phyloP scores from a whole-genome alignment of 768 basidiomycete genomes.

The Auricularia cornea region DNA sequence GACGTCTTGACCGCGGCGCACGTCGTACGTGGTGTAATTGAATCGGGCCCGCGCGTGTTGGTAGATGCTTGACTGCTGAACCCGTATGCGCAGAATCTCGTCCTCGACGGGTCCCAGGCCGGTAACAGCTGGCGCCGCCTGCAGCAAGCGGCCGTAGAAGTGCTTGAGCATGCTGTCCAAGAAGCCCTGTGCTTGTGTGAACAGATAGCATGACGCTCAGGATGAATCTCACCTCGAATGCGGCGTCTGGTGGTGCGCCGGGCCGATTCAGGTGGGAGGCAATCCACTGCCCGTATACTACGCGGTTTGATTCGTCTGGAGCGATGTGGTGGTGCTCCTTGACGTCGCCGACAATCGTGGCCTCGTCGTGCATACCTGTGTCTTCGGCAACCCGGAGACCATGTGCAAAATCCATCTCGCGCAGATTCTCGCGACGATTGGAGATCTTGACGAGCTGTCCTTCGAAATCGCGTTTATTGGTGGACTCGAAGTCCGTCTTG shows the following conservation, averaged over 20 bases:
- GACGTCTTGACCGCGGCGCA: conserved; percentile 26
- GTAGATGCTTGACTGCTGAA: conserved; percentile 3
- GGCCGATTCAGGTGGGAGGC: neutral
- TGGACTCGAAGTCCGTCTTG: neutral
- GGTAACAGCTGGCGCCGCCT: neutral
- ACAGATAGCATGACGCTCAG: neutral
- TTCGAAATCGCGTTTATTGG: conserved; percentile 1
- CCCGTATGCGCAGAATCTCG: neutral
- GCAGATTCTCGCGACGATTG: neutral
- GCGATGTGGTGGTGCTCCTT: neutral
- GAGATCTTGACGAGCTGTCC: neutral
- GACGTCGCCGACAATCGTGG: neutral
- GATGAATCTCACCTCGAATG: neutral
- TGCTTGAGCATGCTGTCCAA: neutral
- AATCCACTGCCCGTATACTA: neutral
- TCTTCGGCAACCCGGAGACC: neutral
- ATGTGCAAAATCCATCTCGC: neutral
- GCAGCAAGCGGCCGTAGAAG: neutral
- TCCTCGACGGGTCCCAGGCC: neutral
- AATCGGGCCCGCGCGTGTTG: conserved; percentile 1
- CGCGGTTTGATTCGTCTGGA: neutral
- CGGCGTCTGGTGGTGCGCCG: neutral
- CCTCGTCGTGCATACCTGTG: neutral
- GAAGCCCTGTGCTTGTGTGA: neutral
- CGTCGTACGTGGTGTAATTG: conserved; percentile 11